Evolutionary conservation across 2,329 filamentous ascomycete genomes (phyloP), one percentile per base, ranked within the genome.

Genomic region (Hirsutella rhossiliensis): DNA sequence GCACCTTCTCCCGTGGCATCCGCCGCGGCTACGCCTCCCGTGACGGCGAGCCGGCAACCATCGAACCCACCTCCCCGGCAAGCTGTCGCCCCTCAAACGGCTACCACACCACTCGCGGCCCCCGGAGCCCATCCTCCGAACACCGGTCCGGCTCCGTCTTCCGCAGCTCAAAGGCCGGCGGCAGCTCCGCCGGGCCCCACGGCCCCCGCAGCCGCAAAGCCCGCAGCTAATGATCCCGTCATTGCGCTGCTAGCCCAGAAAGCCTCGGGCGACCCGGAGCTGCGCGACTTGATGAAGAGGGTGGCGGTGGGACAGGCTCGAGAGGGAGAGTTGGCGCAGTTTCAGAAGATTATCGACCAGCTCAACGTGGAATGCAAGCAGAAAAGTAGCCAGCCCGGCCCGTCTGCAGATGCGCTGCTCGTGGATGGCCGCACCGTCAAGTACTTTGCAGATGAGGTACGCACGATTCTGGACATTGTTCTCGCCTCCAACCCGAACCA

Each of bases 261-360:
- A 50, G 86, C 86, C 7, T 84, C 82, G 0, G 78, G 76, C 23
- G 83, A 92, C 56, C 73, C 79, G 0, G 73, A 82, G 44, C 67
- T 92, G 11, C 81, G 87, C 45, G 79, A 83, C 31, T 68, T 92
- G 0, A 92, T 92, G 86, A 87, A 87, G 59, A 78, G 85, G 43
- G 86, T 92, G 1, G 86, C 86, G 0, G 79, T 81, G 27, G 85
- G 85, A 1, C 75, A 82, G 51, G 86, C 86, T 0, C 78, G 76
- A 12, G 74, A 78, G 32, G 75, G 79, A 13, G 84, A 92, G 57
- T 65, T 92, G 12, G 78, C 78, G 40, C 76, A 80, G 48, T 92
- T 92, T 52, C 86, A 92, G 57, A 73, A 72, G 41, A 85, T 92
- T 37, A 92, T 92, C 48, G 83, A 88, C 54, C 80, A 87, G 56